Evolutionary conservation across 2,329 filamentous ascomycete species (phyloP).

Genomic region (Trichoderma pleuroti): DNA sequence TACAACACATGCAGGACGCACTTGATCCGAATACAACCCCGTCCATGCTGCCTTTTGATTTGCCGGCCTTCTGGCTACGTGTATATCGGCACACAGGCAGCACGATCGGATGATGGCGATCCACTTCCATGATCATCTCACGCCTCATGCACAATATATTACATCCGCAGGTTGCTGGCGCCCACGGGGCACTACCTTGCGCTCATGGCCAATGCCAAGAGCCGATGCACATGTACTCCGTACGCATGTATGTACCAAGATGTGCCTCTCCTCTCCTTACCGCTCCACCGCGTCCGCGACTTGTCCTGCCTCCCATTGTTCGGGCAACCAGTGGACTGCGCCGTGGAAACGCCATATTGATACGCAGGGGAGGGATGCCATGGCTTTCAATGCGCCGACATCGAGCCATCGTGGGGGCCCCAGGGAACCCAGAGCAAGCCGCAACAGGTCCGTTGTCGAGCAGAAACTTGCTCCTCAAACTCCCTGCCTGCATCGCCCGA

Average conservation of each 20-base stretch:
- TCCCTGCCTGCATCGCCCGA: background rate
- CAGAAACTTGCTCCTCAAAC: background rate
- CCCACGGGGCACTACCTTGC: background rate
- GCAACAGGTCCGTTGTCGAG: background rate
- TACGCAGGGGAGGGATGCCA: background rate
- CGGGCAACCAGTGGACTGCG: constrained; percentile 1
- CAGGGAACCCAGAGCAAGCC: background rate
- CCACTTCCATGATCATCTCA: constrained; percentile 14
- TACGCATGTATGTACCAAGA: background rate
- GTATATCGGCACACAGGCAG: constrained; percentile 11
- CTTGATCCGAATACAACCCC: constrained; percentile 18
- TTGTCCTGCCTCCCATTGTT: background rate
- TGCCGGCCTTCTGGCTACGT: background rate
- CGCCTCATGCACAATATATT: constrained; percentile 18
- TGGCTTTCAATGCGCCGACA: constrained; percentile 6
- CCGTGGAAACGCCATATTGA: background rate
- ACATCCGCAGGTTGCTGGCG: constrained; percentile 5
- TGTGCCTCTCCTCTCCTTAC: background rate
- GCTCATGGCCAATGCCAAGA: constrained; percentile 6
- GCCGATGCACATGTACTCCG: constrained; percentile 12
- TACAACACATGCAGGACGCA: constrained; percentile 11
- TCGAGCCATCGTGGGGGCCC: constrained; percentile 13
- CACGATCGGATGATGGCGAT: constrained; percentile 18
- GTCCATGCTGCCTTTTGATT: constrained; percentile 2
- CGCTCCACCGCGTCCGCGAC: background rate